Percentiles rank a stretch among this genome's conserved stretches.
Evolutionary conservation across 345 rosid genomes (phyloP).

Genomic region (Combretum micranthum): DNA sequence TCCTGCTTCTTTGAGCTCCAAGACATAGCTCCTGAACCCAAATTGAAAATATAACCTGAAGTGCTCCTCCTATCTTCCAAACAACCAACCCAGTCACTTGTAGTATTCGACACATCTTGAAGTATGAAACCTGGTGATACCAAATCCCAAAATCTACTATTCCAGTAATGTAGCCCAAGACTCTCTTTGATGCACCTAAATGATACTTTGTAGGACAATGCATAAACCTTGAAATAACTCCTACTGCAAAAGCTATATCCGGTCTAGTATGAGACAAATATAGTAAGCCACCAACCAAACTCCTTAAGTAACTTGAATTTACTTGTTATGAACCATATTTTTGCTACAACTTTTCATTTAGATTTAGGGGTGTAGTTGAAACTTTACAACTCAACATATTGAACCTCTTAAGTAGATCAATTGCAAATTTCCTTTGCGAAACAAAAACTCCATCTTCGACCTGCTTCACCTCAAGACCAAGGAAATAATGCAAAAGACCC

Average conservation of each 20-base stretch:
- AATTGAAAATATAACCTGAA: slow-evolving; percentile 1
- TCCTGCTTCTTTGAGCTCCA: slow-evolving; percentile 9
- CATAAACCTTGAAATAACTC: slow-evolving; percentile 9
- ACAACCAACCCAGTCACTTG: slow-evolving; percentile 14
- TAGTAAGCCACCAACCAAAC: slow-evolving; percentile 3
- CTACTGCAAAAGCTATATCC: background rate
- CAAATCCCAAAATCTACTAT: background rate
- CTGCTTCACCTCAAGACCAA: slow-evolving; percentile 9
- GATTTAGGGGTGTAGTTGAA: background rate
- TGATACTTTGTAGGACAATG: background rate
- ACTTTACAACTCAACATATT: background rate
- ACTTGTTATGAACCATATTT: background rate
- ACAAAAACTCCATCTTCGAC: background rate
- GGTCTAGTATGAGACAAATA: slow-evolving; percentile 6
- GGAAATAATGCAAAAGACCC: background rate
- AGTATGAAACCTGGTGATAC: background rate
- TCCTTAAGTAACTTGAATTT: background rate
- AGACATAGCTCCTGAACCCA: background rate
- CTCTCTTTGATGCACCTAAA: background rate
- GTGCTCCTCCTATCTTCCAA: slow-evolving; percentile 11
- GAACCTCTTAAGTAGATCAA: slow-evolving; percentile 2
- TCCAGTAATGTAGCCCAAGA: slow-evolving; percentile 1
- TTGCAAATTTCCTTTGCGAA: slow-evolving; percentile 7
- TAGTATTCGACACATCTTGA: background rate
- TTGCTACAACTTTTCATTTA: background rate